Conservation (phyloP, 2,329 filamentous ascomycete species). For the Pestalotiopsis sp. region DNA sequence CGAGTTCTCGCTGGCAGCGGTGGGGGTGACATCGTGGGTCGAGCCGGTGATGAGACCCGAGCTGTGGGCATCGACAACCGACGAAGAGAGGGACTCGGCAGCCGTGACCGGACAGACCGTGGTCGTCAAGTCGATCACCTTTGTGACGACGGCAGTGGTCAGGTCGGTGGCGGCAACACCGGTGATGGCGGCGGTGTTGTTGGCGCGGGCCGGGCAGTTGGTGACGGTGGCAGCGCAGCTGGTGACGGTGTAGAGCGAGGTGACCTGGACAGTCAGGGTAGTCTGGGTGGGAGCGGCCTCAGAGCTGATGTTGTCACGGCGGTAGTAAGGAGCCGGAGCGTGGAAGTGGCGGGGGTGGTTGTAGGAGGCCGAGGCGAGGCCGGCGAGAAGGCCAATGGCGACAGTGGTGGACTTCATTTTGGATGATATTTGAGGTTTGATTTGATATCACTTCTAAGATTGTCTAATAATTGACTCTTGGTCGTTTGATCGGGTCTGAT, state of each 20-base stretch:
- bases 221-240: slow-evolving; percentile 34
- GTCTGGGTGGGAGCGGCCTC: slow-evolving; percentile 21
- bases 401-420: slow-evolving; percentile 35
- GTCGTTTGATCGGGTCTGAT: slow-evolving; percentile 21
- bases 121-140: slow-evolving; percentile 36
- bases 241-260: slow-evolving; percentile 30
- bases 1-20: slow-evolving; percentile 15
- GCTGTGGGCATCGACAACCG: slow-evolving; percentile 30
- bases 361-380: slow-evolving; percentile 30
- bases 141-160: slow-evolving; percentile 30
- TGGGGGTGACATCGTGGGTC: slow-evolving; percentile 23
- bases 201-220: slow-evolving; percentile 30
- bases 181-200: slow-evolving; percentile 19
- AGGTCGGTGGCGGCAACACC: slow-evolving; percentile 11
- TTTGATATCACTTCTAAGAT: slow-evolving; percentile 7
- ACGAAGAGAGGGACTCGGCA: slow-evolving; percentile 29
- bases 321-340: slow-evolving; percentile 19
- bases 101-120: slow-evolving; percentile 37
- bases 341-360: slow-evolving; percentile 31
- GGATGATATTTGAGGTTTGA: slow-evolving; percentile 13
- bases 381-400: slow-evolving; percentile 32
- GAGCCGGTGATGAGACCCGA: slow-evolving; percentile 29
- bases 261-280: slow-evolving; percentile 32
- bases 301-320: slow-evolving; percentile 26
- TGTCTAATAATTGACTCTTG: slow-evolving; percentile 15